Evolutionary conservation across 148 eudicot genomes (phyloP), one percentile per base, ranked within the genome.

Genomic region (Simmondsia chinensis): DNA sequence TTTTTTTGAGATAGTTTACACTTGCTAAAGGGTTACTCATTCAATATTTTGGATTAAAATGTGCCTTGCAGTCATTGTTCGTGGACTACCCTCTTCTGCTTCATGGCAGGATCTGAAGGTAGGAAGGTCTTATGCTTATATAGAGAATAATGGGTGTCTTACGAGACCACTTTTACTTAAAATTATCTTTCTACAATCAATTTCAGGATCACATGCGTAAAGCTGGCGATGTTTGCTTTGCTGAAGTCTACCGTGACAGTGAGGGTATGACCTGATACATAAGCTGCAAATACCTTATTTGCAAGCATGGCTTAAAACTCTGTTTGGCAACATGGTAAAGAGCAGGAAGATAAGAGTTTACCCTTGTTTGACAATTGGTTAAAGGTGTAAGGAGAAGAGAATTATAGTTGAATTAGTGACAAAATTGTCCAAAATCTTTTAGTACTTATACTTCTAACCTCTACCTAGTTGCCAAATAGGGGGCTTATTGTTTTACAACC

Each of bases 51-150:
- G 28, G 20, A 38, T 25, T 16, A 50, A 25, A 3, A 20, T 60
- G 20, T 43, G 40, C 20, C 57, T 18, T 35, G 32, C 73, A 91
- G 99, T 91, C 35, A 66, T 82, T 63, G 88, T 91, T 20, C 81
- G 89, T 30, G 99, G 96, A 37, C 99, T 91, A 14, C 99, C 99
- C 29, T 76, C 89, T 15, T 86, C 99, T 60, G 99, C 99, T 23
- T 91, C 99, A 18, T 91, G 99, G 99, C 99, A 91, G 65, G 99
- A 91, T 63, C 65, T 91, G 59, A 91, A 86, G 95, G 99, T 91
- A 43, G 40, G 55, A 17, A 14, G 3, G n/a, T n/a, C n/a, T n/a
- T n/a, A n/a, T n/a, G n/a, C n/a, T n/a, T n/a, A n/a, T n/a, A n/a
- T n/a, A n/a, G n/a, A n/a, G n/a, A n/a, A n/a, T n/a, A n/a, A n/a